Evolutionary conservation across 805 yeast species (phyloP), one percentile per base, ranked within the genome.

Genomic region (Wickerhamomyces xylosicus): DNA sequence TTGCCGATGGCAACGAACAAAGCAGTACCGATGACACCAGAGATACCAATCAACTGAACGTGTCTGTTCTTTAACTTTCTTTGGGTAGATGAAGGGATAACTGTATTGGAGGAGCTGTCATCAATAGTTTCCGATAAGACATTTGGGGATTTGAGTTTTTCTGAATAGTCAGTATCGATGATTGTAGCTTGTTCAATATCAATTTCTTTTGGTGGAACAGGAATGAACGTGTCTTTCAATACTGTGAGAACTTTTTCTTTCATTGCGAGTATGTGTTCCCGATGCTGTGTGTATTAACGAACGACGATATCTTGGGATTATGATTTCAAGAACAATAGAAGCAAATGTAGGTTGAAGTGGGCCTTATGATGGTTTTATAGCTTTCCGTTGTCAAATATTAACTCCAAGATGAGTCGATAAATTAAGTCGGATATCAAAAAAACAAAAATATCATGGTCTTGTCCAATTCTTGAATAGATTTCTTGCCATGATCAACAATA

Each of bases 11-110:
- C 72, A 5, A 82, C 86, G 47, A 84, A 84, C 6, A 84, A 61
- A 8, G 84, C 90, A 2, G 90, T 79, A 31, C 94, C 94, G 46
- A 84, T 80, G 31, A 85, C 79, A 38, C 90, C 92, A 16, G 90
- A 86, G 19, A 85, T 78, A 11, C 85, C 82, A 44, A 85, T 77
- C 38, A 85, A 66, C 51, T 83, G 86, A 19, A 85, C 77, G 60
- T 86, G 95, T 42, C 95, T 65, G 38, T 77, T 74, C 43, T 67
- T 61, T 40, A 83, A 63, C 21, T 67, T 66, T 35, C 90, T 58
- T 22, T 63, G 64, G 3, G 73, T 67, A 15, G 47, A 49, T n/a
- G 51, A 19, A 35, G 31, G 31, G 16, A 28, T 15, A 14, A 28
- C 13, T 7, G 31, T 28, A 7, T 7, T 28, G 6, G 31, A 28